These are phyloP conservation scores for Brassica cretica DNA, from an alignment of 345 rosid species.

Conservation along the genomic window DNA sequence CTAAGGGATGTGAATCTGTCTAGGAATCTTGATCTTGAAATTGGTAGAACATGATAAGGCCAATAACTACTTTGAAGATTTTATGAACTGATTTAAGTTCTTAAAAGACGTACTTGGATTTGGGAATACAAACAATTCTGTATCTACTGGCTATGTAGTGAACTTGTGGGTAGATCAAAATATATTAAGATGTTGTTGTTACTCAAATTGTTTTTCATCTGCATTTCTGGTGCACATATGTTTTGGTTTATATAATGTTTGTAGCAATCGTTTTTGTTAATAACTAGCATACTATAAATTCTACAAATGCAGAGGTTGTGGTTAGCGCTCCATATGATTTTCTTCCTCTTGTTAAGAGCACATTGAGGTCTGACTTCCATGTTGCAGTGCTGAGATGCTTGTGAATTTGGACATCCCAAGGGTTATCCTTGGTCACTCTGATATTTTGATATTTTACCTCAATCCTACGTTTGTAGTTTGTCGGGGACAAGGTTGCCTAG, in stretches of 20 bases:
- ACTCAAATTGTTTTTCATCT: background rate
- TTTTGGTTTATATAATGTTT: background rate
- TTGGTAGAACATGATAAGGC: too few species aligned
- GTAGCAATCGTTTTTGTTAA: background rate
- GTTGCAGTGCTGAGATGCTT: conserved; percentile 97
- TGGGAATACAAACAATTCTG: background rate
- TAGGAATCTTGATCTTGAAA: too few species aligned
- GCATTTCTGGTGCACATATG: background rate
- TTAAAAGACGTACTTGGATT: background rate
- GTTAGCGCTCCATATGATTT: conserved; percentile 87
- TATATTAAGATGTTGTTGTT: background rate
- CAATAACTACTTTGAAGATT: too few species aligned
- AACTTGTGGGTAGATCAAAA: background rate
- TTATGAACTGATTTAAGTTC: too few species aligned
- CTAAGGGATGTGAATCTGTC: too few species aligned
- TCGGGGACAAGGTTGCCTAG: conserved; percentile 41
- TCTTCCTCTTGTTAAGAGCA: conserved; percentile 66
- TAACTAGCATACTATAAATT: background rate
- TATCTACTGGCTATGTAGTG: background rate
- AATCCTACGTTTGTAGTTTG: conserved; percentile 51
- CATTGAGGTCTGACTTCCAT: conserved; percentile 66
- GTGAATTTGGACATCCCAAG: conserved; percentile 73
- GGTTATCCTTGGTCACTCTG: conserved; percentile 97
- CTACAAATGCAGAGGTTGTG: conserved; percentile 64
- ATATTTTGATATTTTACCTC: conserved; percentile 23